These are phyloP conservation scores for Diplosphaera chodatii DNA, from an alignment of 139 green algal species.

Conservation along the genomic window DNA sequence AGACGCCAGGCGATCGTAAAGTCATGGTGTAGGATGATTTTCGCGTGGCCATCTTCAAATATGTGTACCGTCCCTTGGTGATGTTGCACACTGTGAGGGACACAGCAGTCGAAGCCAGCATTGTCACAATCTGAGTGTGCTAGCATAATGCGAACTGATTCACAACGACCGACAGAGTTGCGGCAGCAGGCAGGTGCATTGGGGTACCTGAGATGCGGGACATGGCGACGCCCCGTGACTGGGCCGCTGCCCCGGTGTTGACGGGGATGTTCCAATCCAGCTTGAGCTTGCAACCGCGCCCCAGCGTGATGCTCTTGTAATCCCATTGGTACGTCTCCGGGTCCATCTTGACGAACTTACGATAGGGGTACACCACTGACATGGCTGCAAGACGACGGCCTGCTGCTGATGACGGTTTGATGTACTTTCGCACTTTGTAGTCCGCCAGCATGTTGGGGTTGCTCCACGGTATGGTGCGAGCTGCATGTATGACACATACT, in stretches of 20 bases:
- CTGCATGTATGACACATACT: not conserved
- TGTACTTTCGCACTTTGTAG: not conserved
- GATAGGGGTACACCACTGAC: not conserved
- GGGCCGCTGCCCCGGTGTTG: not conserved
- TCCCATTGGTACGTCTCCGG: not conserved
- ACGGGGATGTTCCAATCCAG: not conserved
- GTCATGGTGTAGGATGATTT: not conserved
- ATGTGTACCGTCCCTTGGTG: not conserved
- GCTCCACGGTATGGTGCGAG: not conserved
- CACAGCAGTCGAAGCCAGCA: not conserved
- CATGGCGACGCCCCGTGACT: not conserved
- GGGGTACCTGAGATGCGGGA: not conserved
- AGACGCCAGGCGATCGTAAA: not conserved
- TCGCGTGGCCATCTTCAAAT: not conserved
- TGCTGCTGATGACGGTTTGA: not conserved
- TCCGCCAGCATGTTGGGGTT: not conserved
- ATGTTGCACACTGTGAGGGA: not conserved
- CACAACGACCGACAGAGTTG: no score
- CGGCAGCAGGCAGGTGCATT: no score
- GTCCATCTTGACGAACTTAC: not conserved
- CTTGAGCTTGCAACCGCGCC: not conserved
- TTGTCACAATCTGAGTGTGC: no score
- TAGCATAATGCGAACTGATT: no score
- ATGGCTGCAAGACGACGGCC: no score
- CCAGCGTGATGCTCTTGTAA: not conserved